Base-by-base conservation (phyloP, 2,329 filamentous ascomycete species). In the Colletotrichum falcatum region DNA sequence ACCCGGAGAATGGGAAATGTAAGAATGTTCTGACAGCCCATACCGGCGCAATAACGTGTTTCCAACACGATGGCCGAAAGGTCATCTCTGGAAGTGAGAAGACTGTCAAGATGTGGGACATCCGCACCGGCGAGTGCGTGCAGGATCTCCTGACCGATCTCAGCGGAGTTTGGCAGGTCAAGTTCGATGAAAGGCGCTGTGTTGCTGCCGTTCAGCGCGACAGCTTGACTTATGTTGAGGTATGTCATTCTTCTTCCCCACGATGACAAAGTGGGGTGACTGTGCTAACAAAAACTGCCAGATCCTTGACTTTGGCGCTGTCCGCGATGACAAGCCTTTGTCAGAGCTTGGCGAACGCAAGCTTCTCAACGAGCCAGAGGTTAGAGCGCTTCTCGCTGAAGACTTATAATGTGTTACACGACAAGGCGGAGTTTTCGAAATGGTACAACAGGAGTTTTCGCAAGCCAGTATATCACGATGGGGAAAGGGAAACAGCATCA, bases 81-180 rank as follows among this genome's bases (percentile, higher is more conserved):
- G 95, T 99, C 42, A 97, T 99, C 67, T 97, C 94, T 49, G 96
- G 96, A 65, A 97, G 94, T 70, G 96, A 99, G 80, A 91, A 95
- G 77, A 98, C 94, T 4, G 86, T 99, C 73, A 99, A 99, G 85
- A 97, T 99, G 94, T 99, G 96, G 96, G 94, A 99, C 77, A 92
- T 98, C 60, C 90, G 91, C 76, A 97, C 92, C 1, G 96, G 96
- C 59, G 93, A 98, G 76, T 98, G 94, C 79, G 90, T 97, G 62
- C 93, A 95, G 74, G 95, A 99, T 80, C 87, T 99, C 51, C 86
- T 99, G 77, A 97, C 94, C 18, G 95, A 98, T 77, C 86, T 99
- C 44, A 95, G 92, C 74, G 95, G 95, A n/a, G 96, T 99, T 9
- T 99, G 96, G 96, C 96, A 99, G 83, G 96, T 99, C 77, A 96